Percentiles rank a stretch among this genome's conserved stretches.
Evolutionary conservation across 257 asterid species (phyloP).

Genomic region (Solanum sejunctum): DNA sequence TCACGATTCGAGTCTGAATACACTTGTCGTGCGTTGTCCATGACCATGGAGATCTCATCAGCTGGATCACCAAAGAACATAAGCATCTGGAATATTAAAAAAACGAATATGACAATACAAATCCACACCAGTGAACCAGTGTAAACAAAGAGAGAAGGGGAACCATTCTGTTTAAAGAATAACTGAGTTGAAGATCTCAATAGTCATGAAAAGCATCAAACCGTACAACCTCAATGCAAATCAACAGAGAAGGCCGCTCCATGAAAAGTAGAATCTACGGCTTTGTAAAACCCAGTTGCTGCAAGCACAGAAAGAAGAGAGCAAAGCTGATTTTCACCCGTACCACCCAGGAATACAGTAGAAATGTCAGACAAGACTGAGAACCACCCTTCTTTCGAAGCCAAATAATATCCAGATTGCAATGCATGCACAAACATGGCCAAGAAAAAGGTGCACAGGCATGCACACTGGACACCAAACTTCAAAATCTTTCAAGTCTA

Average conservation of each 20-base stretch:
- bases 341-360: background rate
- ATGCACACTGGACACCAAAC: background rate
- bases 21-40: no score
- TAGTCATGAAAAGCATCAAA: no score
- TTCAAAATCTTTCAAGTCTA: background rate
- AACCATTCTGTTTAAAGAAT: background rate
- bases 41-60: no score
- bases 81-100: no score
- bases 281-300: background rate
- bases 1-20: no score
- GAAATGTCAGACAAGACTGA: background rate
- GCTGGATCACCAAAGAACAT: no score
- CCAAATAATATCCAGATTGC: background rate
- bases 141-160: no score
- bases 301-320: background rate
- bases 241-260: background rate
- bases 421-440: background rate
- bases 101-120: no score
- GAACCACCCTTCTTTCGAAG: background rate
- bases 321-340: background rate
- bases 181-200: background rate
- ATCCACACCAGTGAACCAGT: background rate
- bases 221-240: background rate
- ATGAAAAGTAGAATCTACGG: no score
- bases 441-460: background rate